These are phyloP conservation scores for Albugo candida DNA, from an alignment of 352 stramenopile genomes.

Conservation along the genomic window DNA sequence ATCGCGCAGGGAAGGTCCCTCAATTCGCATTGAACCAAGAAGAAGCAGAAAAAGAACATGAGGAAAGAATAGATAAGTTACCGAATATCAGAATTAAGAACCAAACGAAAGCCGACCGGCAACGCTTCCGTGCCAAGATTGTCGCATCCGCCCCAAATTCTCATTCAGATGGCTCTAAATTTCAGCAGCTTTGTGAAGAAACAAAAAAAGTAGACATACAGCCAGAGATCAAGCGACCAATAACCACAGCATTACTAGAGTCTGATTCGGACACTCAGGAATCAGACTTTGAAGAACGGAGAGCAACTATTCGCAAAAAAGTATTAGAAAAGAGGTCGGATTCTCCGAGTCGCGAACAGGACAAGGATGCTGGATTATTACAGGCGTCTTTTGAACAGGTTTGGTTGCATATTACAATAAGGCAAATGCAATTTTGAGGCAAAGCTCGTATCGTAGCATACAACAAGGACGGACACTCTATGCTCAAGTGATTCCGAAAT, in stretches of 20 bases:
- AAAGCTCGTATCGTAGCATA: too few relatives aligned
- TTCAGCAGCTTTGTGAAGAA: too few relatives aligned
- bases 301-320: neutral
- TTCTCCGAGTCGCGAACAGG: neutral
- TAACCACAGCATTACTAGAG: constrained; percentile 12
- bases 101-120: too few relatives aligned
- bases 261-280: neutral
- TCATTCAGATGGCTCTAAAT: too few relatives aligned
- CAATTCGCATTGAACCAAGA: constrained; percentile 54
- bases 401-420: too few relatives aligned
- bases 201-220: constrained; percentile 4
- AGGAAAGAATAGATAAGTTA: too few relatives aligned
- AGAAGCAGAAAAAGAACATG: constrained; percentile 44
- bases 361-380: neutral
- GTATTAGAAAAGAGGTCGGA: neutral
- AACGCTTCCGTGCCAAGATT: too few relatives aligned
- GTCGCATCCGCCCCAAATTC: too few relatives aligned
- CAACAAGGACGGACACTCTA: too few relatives aligned
- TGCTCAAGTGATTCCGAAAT: constrained; percentile 37
- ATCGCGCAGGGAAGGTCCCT: constrained; percentile 64
- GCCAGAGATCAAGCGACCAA: constrained; percentile 12
- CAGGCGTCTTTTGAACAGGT: too few relatives aligned
- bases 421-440: too few relatives aligned
- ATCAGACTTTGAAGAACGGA: constrained; percentile 1
- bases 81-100: too few relatives aligned